Conservation (phyloP, 106 monocot species). For the Cymbidium sinense region DNA sequence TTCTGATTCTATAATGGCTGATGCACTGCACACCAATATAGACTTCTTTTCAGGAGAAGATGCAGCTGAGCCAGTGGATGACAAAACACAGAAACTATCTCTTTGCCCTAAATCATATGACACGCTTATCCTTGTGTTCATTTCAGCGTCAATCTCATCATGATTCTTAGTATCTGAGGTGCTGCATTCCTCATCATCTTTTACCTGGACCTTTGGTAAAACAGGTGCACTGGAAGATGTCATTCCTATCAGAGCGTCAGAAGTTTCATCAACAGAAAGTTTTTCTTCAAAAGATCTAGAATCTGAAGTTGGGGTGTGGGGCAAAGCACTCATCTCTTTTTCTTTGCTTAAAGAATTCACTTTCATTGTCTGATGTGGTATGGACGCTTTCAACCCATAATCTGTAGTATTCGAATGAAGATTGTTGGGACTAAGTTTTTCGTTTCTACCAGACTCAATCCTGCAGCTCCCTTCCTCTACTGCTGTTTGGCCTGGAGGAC, state of each 20-base stretch:
- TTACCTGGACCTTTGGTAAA: background rate
- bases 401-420: constrained; percentile 8
- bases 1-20: constrained; percentile 16
- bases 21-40: background rate
- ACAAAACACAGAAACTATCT: constrained; percentile 2
- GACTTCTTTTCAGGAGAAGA: constrained; percentile 7
- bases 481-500: background rate
- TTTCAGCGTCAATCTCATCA: background rate
- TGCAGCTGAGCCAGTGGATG: constrained; percentile 13
- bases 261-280: constrained; percentile 20
- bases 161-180: constrained; percentile 13
- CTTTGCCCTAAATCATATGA: background rate
- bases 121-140: constrained; percentile 17
- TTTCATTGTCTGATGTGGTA: constrained; percentile 6
- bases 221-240: background rate
- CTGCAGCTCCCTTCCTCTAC: constrained; percentile 4
- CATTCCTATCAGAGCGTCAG: constrained; percentile 6
- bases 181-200: constrained; percentile 18
- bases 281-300: constrained; percentile 16
- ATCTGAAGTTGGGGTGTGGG: background rate
- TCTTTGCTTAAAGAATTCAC: background rate
- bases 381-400: background rate
- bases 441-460: constrained; percentile 1
- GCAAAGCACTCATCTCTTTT: background rate
- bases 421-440: background rate